A percentile compares a stretch with the other conserved stretches of the same genome.
phyloP scores from a whole-genome alignment of 306 rosid species.

The Ziziphus jujuba region DNA sequence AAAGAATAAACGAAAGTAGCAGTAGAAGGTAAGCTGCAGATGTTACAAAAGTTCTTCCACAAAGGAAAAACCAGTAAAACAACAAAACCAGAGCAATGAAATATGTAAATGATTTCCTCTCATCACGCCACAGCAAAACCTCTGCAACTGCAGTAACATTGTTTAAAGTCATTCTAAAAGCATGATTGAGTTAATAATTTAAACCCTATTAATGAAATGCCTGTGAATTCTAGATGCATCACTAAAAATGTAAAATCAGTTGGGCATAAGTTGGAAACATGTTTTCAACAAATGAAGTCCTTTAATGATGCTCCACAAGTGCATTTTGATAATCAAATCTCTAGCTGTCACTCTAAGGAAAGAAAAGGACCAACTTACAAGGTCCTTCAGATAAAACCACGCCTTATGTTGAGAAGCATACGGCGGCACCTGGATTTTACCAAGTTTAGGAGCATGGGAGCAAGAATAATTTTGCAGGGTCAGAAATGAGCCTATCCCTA shows the following conservation, averaged over 20 bases:
- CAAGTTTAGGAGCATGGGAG: constrained; percentile 6
- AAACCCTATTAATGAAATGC: constrained; percentile 7
- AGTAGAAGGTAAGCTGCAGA: constrained; percentile 63
- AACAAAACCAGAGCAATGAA: constrained; percentile 54
- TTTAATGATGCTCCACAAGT: not conserved
- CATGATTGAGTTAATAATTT: not conserved
- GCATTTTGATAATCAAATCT: not conserved
- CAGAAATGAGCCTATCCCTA: not conserved
- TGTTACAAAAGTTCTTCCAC: constrained; percentile 60
- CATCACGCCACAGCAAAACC: constrained; percentile 87
- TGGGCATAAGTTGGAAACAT: not conserved
- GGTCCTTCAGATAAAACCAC: not conserved
- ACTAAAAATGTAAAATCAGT: not conserved
- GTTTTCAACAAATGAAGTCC: not conserved
- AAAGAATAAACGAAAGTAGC: constrained; percentile 39
- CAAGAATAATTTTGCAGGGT: not conserved
- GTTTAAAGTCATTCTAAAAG: constrained; percentile 30
- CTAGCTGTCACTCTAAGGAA: not conserved
- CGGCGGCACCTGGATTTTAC: not conserved
- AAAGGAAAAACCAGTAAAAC: constrained; percentile 82
- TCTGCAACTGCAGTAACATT: constrained; percentile 73
- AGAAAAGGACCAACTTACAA: constrained; percentile 3
- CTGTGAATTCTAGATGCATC: not conserved
- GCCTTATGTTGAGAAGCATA: not conserved
- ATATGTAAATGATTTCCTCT: constrained; percentile 65